These are phyloP conservation scores for Berberis thunbergii DNA, from an alignment of 164 flowering plant species.

Conservation along the genomic window DNA sequence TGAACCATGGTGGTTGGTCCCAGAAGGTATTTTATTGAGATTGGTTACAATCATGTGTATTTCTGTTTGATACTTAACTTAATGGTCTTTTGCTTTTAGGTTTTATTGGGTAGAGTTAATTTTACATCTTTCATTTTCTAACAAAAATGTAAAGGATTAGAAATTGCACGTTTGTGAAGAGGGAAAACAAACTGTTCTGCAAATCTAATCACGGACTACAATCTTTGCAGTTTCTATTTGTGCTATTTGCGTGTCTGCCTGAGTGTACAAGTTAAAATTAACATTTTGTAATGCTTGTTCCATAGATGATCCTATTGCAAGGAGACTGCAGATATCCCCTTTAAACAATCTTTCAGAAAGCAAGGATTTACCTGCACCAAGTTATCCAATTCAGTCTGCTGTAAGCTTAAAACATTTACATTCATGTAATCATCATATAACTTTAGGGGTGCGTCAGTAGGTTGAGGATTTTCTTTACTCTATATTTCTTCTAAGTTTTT, in stretches of 20 bases:
- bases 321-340: slow-evolving; percentile 32
- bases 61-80: no score
- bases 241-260: no score
- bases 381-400: slow-evolving; percentile 14
- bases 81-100: neutral
- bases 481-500: no score
- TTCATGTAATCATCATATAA: neutral
- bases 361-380: slow-evolving; percentile 18
- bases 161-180: no score
- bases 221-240: no score
- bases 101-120: no score
- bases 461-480: neutral
- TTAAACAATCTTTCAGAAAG: slow-evolving; percentile 26
- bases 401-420: slow-evolving; percentile 25
- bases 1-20: slow-evolving; percentile 97
- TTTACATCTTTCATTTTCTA: neutral
- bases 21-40: slow-evolving; percentile 55
- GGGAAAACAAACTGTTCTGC: no score
- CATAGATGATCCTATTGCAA: slow-evolving; percentile 83
- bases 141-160: no score
- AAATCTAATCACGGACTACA: no score
- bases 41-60: neutral
- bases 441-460: neutral
- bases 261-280: no score
- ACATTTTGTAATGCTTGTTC: slow-evolving; percentile 8